Base-by-base conservation (phyloP, 176 grass and related monocot species). In the Paspalum notatum region DNA sequence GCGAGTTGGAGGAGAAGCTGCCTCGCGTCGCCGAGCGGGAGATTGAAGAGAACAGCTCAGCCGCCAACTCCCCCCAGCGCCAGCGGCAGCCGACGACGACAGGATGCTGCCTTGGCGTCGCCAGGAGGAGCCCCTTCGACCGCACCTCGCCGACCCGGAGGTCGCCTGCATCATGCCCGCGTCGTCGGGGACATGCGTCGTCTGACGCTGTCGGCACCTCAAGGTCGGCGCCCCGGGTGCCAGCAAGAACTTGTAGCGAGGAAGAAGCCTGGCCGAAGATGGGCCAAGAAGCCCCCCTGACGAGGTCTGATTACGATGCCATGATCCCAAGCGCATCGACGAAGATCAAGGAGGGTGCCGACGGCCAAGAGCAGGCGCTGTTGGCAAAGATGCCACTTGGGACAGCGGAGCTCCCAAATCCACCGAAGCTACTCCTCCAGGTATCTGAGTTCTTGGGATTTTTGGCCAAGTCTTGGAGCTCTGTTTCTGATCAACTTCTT, bases 361-460 rank as follows among this genome's bases (percentile, higher is more conserved):
- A n/a, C 44, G 43, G 37, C 42, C 68, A 84, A 45, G 75, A 53
- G 61, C 50, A 72, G 67, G 57, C 50, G 9, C 60, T 44, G 6
- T 88, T 84, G 37, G 44, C 27, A 44, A 64, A 75, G 69, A 75
- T 84, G 81, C 69, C 61, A 22, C 68, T 68, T 76, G 17, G 54
- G 25, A 75, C 74, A 62, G 9, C 5, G 45, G 66, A 79, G 68
- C 68, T 51, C 16, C 74, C 68, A 16, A 60, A 68, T 51, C 52
- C 60, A 47, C 87, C 76, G 12, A 18, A 68, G 63, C 69, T 80
- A 38, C 87, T 76, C 47, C 14, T 17, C 32, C 68, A 68, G 15
- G 49, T 80, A n/a, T 76, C 70, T 63, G 53, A 22, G 16, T 84
- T 80, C 52, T 75, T 89, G 69, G 38, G 25, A 80, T 80, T 67